These are phyloP conservation scores for Suillus fuscotomentosus DNA, from an alignment of 768 basidiomycete genomes.

Conservation along the genomic window DNA sequence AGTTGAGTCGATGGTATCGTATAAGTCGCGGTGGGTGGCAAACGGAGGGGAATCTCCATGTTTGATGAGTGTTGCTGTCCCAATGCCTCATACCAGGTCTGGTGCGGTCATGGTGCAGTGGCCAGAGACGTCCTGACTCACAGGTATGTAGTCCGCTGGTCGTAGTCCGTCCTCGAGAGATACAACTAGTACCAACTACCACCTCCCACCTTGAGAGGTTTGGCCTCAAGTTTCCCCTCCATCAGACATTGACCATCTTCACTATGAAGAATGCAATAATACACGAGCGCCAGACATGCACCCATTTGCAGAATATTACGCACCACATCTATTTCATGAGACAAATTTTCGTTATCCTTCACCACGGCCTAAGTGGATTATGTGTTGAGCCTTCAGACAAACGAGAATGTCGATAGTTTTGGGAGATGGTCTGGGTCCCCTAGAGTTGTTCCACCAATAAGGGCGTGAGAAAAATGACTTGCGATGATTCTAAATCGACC, in stretches of 20 bases:
- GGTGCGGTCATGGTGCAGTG: background rate
- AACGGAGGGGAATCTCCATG: too few species aligned
- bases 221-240: background rate
- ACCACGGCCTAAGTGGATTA: conserved; percentile 32
- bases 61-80: too few species aligned
- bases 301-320: conserved; percentile 15
- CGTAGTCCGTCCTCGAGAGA: background rate
- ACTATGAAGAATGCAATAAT: conserved; percentile 29
- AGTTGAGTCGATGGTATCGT: too few species aligned
- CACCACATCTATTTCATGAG: conserved; percentile 45
- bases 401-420: conserved; percentile 52
- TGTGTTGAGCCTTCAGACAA: conserved; percentile 36
- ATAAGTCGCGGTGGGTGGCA: too few species aligned
- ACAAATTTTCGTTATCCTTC: conserved; percentile 29
- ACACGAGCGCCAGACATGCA: background rate
- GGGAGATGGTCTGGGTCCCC: conserved; percentile 33
- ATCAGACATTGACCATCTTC: conserved; percentile 41
- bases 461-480: background rate
- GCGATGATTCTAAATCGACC: too few species aligned
- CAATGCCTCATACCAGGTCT: conserved; percentile 36
- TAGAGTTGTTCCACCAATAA: background rate
- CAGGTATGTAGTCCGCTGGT: background rate
- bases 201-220: background rate
- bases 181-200: background rate
- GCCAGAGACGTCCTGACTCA: background rate